Conservation (phyloP, 768 basidiomycete species). For the Trichaptum fuscoviolaceum region DNA sequence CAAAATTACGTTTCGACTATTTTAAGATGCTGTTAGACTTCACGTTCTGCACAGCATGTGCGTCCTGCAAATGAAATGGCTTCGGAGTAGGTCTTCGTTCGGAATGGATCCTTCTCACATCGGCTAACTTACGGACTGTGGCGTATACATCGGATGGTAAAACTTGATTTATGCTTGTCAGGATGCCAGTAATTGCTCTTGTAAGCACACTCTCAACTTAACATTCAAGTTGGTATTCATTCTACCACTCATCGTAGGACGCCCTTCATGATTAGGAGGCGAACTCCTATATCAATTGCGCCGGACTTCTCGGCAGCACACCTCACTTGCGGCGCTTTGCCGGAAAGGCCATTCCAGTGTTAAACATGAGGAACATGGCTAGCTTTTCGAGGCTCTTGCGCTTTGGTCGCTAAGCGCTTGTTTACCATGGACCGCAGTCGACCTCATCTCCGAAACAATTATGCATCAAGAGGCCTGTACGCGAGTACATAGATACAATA, state of each 20-base stretch:
- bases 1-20: neutral
- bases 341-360: neutral
- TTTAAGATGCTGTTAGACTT: neutral
- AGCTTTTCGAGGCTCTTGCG: neutral
- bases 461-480: neutral
- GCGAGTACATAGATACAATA: conserved; percentile 7
- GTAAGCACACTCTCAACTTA: neutral
- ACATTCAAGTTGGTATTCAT: no score
- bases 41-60: neutral
- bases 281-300: neutral
- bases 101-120: neutral
- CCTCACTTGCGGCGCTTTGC: neutral
- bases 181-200: neutral
- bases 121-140: neutral
- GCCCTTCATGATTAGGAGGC: no score
- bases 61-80: neutral
- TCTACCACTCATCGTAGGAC: no score
- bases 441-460: neutral
- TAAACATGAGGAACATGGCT: neutral
- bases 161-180: neutral
- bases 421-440: neutral
- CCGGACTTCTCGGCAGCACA: neutral
- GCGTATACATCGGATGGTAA: neutral
- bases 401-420: neutral
- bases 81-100: neutral